Base-by-base conservation (phyloP, 2,329 filamentous ascomycete genomes). In the Leptosphaerulina australis region DNA sequence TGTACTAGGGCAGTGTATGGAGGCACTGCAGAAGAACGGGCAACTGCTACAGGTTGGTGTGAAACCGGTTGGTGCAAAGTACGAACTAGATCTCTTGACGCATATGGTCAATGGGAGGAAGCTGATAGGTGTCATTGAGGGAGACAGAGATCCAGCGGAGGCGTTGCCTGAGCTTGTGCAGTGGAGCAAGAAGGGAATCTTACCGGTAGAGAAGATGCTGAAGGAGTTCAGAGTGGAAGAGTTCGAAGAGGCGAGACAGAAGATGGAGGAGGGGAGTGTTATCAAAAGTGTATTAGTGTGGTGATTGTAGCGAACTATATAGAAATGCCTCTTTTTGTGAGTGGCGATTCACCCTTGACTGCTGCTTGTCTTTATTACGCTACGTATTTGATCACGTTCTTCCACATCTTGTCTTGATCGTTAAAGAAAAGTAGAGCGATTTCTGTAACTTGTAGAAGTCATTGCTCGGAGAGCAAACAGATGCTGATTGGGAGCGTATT, bases 1-100 rank as follows among this genome's bases (percentile, higher is more conserved):
- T 9, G 45, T 57, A 12, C 24, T 59, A n/a, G 30, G 37, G 6
- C 54, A 59, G 37, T 59, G 51, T 29, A 46, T 57, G 20, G 56
- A 59, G 28, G 54, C 48, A 12, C 21, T 59, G 41, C 54, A 56
- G 34, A 59, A 57, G 35, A 59, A 59, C 12, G 56, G 51, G 5
- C 46, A 39, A 15, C 36, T 57, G 25, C 33, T 59, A 21, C 56
- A 59, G 29, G 51, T 59, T 10, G 54, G 56, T 5, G 51, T 59
- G 0, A 56, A 59, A 34, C 54, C 56, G 6, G 54, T 59, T 0
- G 54, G 56, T 5, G 56, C 54, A n/a, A 59, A 57, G 37, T 45
- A 55, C n/a, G 54, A 57, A 14, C n/a, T 53, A 8, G 56, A 59
- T 30, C n/a, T 34, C 10, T 26, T 59, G 35, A 57, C 45, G 18